phyloP scores from a whole-genome alignment of 2,329 filamentous ascomycete genomes.

The Didymellaceae sp. region DNA sequence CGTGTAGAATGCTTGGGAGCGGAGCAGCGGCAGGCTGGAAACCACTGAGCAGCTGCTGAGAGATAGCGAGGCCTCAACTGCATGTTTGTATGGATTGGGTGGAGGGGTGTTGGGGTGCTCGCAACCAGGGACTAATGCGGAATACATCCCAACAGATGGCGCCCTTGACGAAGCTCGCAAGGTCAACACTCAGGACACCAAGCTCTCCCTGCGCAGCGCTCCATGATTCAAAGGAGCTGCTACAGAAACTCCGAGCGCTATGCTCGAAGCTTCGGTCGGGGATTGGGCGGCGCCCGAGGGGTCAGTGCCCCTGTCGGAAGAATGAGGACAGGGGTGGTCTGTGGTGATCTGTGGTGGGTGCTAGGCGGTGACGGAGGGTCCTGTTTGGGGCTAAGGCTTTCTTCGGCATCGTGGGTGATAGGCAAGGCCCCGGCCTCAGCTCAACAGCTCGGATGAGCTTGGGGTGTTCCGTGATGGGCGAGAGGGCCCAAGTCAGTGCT shows the following conservation, averaged over 20 bases:
- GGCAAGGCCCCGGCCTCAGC: constrained; percentile 34
- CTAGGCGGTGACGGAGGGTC: constrained; percentile 9
- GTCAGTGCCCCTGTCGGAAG: constrained; percentile 22
- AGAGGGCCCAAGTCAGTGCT: constrained; percentile 13
- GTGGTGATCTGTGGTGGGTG: not conserved
- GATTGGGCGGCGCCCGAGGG: constrained; percentile 15
- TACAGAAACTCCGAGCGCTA: too few relatives aligned
- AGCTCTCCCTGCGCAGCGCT: constrained; percentile 3
- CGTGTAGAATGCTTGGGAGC: constrained; percentile 18
- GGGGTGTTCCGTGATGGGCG: constrained; percentile 31
- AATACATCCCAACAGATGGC: constrained; percentile 27
- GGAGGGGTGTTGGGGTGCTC: constrained; percentile 16
- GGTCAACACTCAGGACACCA: constrained; percentile 8
- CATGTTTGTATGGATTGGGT: constrained; percentile 9
- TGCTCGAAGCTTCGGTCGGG: constrained; percentile 17
- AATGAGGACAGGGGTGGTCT: constrained; percentile 5
- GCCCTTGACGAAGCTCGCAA: not conserved
- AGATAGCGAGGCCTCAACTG: constrained; percentile 30
- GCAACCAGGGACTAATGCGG: constrained; percentile 33
- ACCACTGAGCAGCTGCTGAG: constrained; percentile 26
- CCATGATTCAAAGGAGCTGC: not conserved
- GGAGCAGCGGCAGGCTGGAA: constrained; percentile 5
- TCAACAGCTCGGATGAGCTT: constrained; percentile 47
- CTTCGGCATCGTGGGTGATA: constrained; percentile 42
- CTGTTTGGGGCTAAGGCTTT: constrained; percentile 24